Conservation (phyloP, 306 rosid species). For the Castanea sativa region DNA sequence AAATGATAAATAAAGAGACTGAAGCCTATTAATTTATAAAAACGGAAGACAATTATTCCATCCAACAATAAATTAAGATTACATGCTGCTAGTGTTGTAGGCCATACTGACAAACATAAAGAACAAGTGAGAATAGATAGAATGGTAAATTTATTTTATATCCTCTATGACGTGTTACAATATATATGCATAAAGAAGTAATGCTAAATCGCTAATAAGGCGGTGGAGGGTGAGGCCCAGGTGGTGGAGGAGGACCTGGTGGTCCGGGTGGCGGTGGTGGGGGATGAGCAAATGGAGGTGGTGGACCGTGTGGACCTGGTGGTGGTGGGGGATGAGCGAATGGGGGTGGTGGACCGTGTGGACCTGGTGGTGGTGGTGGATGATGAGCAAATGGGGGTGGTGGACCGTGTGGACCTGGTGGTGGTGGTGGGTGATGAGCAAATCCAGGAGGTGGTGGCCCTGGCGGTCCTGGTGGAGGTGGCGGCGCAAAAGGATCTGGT, state of each 20-base stretch:
- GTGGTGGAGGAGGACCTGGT: neutral
- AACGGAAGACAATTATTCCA: neutral
- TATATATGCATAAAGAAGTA: neutral
- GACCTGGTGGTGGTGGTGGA: constrained; percentile 3
- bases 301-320: constrained; percentile 13
- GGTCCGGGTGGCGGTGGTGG: neutral
- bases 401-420: neutral
- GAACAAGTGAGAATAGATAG: neutral
- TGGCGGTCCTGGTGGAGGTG: constrained; percentile 8
- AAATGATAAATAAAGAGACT: too few relatives aligned
- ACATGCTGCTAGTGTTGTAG: neutral
- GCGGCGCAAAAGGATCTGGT: constrained; percentile 20
- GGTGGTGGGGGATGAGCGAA: constrained; percentile 5
- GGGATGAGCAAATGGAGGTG: neutral
- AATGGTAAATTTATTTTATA: neutral
- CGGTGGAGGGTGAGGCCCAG: neutral
- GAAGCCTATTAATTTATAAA: too few relatives aligned
- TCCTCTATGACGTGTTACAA: neutral
- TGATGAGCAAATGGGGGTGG: neutral
- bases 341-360: constrained; percentile 2
- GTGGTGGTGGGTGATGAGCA: constrained; percentile 3
- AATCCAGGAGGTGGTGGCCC: constrained; percentile 4
- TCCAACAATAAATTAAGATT: neutral
- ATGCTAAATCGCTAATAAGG: neutral
- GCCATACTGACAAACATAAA: neutral